Evolutionary conservation across 306 rosid species (phyloP).

Genomic region (Hylodesmum podocarpum): DNA sequence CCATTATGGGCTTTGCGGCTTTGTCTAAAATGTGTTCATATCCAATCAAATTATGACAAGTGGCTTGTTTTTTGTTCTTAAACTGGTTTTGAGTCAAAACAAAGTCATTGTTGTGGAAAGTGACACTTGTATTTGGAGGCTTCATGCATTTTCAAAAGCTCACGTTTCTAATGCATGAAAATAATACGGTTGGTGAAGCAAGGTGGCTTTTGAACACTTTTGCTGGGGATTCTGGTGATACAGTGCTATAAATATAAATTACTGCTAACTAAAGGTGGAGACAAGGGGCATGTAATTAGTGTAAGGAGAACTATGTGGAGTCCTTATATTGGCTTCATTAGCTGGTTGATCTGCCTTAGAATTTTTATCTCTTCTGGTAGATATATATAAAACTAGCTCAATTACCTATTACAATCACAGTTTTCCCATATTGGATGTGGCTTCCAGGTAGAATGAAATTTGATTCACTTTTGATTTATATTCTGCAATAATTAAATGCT

Average conservation of each 20-base stretch:
- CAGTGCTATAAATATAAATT: background rate
- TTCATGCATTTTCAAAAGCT: slow-evolving; percentile 17
- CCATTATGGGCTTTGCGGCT: background rate
- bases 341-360: slow-evolving; percentile 20
- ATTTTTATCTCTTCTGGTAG: background rate
- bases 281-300: slow-evolving; percentile 4
- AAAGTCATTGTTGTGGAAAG: slow-evolving; percentile 27
- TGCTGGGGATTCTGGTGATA: background rate
- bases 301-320: background rate
- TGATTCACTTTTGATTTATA: slow-evolving; percentile 11
- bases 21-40: background rate
- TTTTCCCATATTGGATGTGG: background rate
- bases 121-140: slow-evolving; percentile 25
- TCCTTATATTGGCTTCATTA: slow-evolving; percentile 9
- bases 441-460: background rate
- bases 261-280: background rate
- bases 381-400: background rate
- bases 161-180: slow-evolving; percentile 20
- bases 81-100: slow-evolving; percentile 12
- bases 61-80: slow-evolving; percentile 25
- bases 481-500: background rate
- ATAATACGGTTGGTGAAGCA: slow-evolving; percentile 8
- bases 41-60: slow-evolving; percentile 20
- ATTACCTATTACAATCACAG: slow-evolving; percentile 2
- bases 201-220: background rate